Conservation (phyloP, 345 rosid species). For the Passiflora organensis region DNA sequence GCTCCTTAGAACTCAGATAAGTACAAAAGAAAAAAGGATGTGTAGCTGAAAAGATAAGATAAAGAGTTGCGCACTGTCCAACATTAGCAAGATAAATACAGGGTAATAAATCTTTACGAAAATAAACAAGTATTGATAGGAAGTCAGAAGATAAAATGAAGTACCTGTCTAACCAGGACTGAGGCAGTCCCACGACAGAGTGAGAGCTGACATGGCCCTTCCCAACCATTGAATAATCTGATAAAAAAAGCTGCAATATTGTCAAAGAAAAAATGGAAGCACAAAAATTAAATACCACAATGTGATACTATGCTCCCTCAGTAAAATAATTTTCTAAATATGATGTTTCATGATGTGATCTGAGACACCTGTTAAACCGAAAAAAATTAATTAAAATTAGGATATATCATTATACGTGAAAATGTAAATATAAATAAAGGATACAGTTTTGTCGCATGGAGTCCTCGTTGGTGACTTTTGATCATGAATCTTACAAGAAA, state of each 20-base stretch:
- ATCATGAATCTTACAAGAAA: constrained; percentile 62
- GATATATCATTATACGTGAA: not conserved
- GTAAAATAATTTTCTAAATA: no score
- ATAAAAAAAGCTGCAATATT: constrained; percentile 41
- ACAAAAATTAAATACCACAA: constrained; percentile 8
- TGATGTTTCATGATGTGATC: no score
- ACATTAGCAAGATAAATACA: no score
- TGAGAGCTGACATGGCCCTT: constrained; percentile 43
- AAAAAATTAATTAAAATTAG: no score
- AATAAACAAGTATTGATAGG: not conserved
- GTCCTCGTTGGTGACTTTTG: constrained; percentile 53
- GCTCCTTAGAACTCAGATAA: no score
- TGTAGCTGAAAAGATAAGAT: no score
- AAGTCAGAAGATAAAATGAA: not conserved
- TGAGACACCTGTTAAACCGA: no score
- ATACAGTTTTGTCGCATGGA: constrained; percentile 52
- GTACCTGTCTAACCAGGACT: constrained; percentile 70
- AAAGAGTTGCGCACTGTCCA: no score
- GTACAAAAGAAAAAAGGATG: no score
- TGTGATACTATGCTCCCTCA: no score
- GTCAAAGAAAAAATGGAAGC: constrained; percentile 49
- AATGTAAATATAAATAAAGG: constrained; percentile 34
- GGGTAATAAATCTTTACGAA: not conserved
- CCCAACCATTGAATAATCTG: constrained; percentile 34
- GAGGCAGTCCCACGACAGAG: constrained; percentile 62